Conservation (phyloP, 768 basidiomycete genomes). For the Lyophyllum semitale region DNA sequence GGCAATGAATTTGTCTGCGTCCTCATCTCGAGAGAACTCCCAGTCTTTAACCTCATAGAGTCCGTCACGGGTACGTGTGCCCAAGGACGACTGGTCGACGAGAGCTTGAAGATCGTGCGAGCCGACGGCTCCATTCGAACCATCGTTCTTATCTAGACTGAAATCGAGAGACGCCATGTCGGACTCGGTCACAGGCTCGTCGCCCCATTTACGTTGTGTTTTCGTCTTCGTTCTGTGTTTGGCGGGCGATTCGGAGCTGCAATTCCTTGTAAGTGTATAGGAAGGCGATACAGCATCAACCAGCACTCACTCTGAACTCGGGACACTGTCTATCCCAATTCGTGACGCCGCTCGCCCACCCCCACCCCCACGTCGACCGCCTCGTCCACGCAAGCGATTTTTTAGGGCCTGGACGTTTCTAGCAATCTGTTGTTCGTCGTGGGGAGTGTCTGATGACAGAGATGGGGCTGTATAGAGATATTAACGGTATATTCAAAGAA, state of each 20-base stretch:
- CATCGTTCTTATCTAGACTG: constrained; percentile 58
- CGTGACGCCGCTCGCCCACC: constrained; percentile 49
- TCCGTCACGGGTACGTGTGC: constrained; percentile 73
- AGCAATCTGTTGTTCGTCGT: constrained; percentile 89
- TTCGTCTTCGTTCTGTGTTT: constrained; percentile 71
- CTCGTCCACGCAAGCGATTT: constrained; percentile 76
- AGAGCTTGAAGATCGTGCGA: constrained; percentile 60
- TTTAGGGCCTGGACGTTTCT: constrained; percentile 91
- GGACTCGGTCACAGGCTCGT: constrained; percentile 73
- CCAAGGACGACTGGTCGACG: constrained; percentile 74
- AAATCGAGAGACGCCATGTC: constrained; percentile 97
- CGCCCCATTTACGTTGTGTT: constrained; percentile 89
- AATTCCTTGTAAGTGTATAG: not conserved
- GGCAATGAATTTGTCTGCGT: constrained; percentile 56
- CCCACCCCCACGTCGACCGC: constrained; percentile 58
- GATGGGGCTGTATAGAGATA: constrained; percentile 40
- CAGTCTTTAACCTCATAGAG: constrained; percentile 72
- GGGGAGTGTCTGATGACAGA: constrained; percentile 49
- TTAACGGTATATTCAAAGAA: constrained; percentile 1
- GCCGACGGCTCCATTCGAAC: constrained; percentile 26
- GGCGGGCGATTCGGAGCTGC: constrained; percentile 61
- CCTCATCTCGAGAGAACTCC: constrained; percentile 63
- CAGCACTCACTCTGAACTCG: constrained; percentile 68
- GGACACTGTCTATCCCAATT: constrained; percentile 61
- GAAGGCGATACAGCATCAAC: not conserved